phyloP scores from a whole-genome alignment of 805 yeast species.

The Priceomyces castillae region DNA sequence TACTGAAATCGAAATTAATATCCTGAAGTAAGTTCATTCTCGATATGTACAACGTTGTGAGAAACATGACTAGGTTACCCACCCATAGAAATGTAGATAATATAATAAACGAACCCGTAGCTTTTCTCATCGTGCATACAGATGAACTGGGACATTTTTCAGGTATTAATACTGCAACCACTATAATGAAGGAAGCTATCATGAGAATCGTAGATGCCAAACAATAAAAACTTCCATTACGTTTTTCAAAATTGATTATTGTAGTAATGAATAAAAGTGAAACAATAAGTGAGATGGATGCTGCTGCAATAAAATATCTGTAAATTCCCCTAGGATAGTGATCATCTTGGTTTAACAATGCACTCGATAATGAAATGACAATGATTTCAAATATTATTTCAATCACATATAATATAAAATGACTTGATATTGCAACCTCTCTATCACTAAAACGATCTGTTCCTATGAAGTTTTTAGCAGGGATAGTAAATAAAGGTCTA shows the following conservation, averaged over 20 bases:
- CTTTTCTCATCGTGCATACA: constrained; percentile 32
- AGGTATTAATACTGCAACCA: constrained; percentile 26
- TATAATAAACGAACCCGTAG: constrained; percentile 36
- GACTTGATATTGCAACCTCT: constrained; percentile 22
- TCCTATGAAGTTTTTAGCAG: constrained; percentile 16
- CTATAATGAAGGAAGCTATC: constrained; percentile 33
- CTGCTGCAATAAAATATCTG: constrained; percentile 36
- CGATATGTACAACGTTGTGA: constrained; percentile 39
- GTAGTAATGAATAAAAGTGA: constrained; percentile 34
- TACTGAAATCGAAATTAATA: constrained; percentile 30
- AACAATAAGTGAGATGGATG: constrained; percentile 29
- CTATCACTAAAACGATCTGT: constrained; percentile 11
- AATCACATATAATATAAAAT: constrained; percentile 28
- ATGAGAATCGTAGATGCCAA: constrained; percentile 31
- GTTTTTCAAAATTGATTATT: constrained; percentile 36
- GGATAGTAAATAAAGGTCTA: constrained; percentile 25
- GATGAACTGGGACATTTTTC: constrained; percentile 17
- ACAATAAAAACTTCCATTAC: constrained; percentile 43
- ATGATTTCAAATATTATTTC: constrained; percentile 29
- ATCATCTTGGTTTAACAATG: constrained; percentile 24
- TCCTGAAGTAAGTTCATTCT: constrained; percentile 31
- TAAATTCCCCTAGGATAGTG: constrained; percentile 25
- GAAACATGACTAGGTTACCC: constrained; percentile 33
- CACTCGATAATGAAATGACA: constrained; percentile 25
- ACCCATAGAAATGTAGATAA: constrained; percentile 40